Percentiles rank a stretch among this genome's conserved stretches.
Conservation (phyloP, 495 filamentous ascomycete species). For the Tuber magnatum region DNA sequence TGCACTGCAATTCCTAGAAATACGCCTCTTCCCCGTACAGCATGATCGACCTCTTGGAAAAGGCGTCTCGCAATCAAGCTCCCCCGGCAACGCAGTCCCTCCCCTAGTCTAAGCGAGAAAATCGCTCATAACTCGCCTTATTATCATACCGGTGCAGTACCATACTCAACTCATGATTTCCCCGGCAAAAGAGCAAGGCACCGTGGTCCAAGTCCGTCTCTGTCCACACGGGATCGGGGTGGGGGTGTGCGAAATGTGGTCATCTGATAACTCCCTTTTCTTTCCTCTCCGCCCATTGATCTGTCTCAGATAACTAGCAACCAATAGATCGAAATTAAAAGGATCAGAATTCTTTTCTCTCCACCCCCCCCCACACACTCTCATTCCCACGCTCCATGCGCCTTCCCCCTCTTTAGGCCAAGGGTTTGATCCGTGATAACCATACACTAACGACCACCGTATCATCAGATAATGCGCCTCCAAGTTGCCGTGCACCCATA, state of each 20-base stretch:
- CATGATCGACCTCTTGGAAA: neutral
- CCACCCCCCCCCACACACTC: neutral
- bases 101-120: slow-evolving; percentile 12
- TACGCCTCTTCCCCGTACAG: neutral
- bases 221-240: neutral
- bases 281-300: slow-evolving; percentile 18
- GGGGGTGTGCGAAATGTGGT: slow-evolving; percentile 5
- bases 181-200: neutral
- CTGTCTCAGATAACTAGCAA: slow-evolving; percentile 27
- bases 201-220: neutral
- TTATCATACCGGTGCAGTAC: neutral
- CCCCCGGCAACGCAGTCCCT: slow-evolving; percentile 6
- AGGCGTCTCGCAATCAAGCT: slow-evolving; percentile 14
- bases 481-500: neutral
- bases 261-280: slow-evolving; percentile 28
- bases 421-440: slow-evolving; percentile 34
- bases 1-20: neutral
- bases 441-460: slow-evolving; percentile 36
- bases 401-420: slow-evolving; percentile 7
- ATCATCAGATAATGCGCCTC: slow-evolving; percentile 33
- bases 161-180: neutral
- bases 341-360: slow-evolving; percentile 1
- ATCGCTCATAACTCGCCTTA: slow-evolving; percentile 22
- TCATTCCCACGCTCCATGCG: neutral
- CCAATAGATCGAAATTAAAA: neutral